Evolutionary conservation across 148 eudicot species (phyloP).

Genomic region (Chenopodium quinoa): DNA sequence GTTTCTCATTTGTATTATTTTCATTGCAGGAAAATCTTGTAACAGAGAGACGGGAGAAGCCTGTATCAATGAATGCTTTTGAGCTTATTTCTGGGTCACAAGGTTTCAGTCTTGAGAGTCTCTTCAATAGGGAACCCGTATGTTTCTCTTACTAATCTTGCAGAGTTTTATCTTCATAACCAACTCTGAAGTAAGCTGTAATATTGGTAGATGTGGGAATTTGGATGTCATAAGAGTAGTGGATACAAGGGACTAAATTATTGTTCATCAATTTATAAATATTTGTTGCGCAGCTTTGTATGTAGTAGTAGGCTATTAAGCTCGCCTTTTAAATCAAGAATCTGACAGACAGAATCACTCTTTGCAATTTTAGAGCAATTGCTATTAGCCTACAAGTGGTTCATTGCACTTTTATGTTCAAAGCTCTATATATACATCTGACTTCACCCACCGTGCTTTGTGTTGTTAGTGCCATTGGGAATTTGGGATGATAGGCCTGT

Average conservation of each 20-base stretch:
- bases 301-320: neutral
- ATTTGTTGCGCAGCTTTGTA: neutral
- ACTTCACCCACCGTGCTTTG: neutral
- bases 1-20: slow-evolving; percentile 5
- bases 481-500: neutral
- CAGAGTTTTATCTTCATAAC: neutral
- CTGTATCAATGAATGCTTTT: slow-evolving; percentile 90
- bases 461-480: neutral
- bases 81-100: slow-evolving; percentile 85
- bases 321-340: neutral
- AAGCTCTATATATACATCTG: neutral
- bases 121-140: slow-evolving; percentile 66
- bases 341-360: neutral
- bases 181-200: neutral
- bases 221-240: neutral
- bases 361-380: neutral
- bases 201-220: neutral
- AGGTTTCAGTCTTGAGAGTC: slow-evolving; percentile 69
- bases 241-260: neutral
- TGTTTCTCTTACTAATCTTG: slow-evolving; percentile 21
- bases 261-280: too few relatives aligned
- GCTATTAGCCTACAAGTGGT: neutral
- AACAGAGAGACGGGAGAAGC: slow-evolving; percentile 82
- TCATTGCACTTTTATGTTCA: neutral
- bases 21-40: slow-evolving; percentile 67